Conservation (phyloP, 2,329 filamentous ascomycete species). For the Paramyrothecium sp. region DNA sequence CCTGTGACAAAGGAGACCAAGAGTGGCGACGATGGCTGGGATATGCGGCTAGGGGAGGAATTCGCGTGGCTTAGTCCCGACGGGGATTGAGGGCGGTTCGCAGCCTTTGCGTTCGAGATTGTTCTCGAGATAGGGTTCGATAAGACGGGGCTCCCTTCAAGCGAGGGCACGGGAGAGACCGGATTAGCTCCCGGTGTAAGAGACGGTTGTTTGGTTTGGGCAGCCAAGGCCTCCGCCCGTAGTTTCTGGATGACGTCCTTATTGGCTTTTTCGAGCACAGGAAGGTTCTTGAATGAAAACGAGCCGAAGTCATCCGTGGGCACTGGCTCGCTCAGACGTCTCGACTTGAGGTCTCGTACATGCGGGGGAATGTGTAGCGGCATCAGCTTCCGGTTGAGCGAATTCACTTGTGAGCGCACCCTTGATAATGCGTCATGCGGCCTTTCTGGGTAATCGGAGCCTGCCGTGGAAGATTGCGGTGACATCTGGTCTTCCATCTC, state of each 20-base stretch:
- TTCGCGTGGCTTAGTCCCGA: slow-evolving; percentile 76
- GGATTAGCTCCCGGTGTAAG: slow-evolving; percentile 42
- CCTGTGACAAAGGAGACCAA: slow-evolving; percentile 94
- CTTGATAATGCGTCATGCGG: slow-evolving; percentile 93
- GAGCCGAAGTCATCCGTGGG: slow-evolving; percentile 90
- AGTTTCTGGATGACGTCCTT: slow-evolving; percentile 98
- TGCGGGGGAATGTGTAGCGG: slow-evolving; percentile 95
- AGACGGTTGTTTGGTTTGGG: slow-evolving; percentile 52
- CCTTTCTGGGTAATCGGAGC: slow-evolving; percentile 78
- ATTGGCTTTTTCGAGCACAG: slow-evolving; percentile 95
- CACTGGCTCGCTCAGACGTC: slow-evolving; percentile 87
- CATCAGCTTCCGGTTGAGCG: slow-evolving; percentile 88
- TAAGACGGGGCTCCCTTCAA: slow-evolving; percentile 84
- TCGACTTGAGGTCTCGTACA: slow-evolving; percentile 84
- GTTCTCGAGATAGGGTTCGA: slow-evolving; percentile 79
- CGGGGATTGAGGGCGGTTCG: slow-evolving; percentile 80
- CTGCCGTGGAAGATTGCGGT: slow-evolving; percentile 66
- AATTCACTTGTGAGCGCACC: slow-evolving; percentile 80
- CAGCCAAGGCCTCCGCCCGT: slow-evolving; percentile 81
- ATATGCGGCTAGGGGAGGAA: slow-evolving; percentile 83
- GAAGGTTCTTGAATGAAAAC: slow-evolving; percentile 96
- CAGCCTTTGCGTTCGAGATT: slow-evolving; percentile 76
- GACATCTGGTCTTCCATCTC: slow-evolving; percentile 89
- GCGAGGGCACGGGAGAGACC: slow-evolving; percentile 62
- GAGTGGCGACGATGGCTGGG: slow-evolving; percentile 68